Base-by-base conservation (phyloP, 805 yeast species). In the Naumovozyma castellii region DNA sequence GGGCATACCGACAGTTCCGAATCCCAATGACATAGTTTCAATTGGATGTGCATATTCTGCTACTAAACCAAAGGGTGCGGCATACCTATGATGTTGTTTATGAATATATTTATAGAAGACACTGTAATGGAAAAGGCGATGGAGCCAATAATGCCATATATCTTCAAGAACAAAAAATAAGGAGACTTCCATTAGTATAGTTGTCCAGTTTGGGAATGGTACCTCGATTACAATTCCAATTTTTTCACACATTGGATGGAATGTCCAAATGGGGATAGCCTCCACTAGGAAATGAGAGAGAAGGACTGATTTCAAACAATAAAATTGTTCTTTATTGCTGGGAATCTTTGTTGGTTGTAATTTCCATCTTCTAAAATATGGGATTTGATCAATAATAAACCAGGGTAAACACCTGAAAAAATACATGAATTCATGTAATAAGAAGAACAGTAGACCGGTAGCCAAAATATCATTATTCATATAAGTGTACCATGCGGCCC, bases 11-110 rank as follows among this genome's bases (percentile, higher is more conserved):
- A 90, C 95, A 32, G 98, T 90, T 47, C 98, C 98, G 48, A 85
- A 75, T 39, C 98, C 98, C 45, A 90, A 69, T 38, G 85, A 71
- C 68, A 84, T 75, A 27, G 90, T 95, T 67, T 90, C 98, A 25
- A 83, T 72, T 14, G 98, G 97, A 59, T 90, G 97, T 22, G 97
- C 97, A 61, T 90, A 90, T 68, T 90, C 98, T 36, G 97, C 97
- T 44, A 97, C 80, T 43, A 90, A 68, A 30, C 98, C 98, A 57
- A 90, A 90, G 34, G 98, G 98, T 34, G 97, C 97, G 16, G 97
- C 95, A 61, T 88, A 90, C 62, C 88, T 80, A 68, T 90, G 98
- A 66, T 90, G 98, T 71, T 87, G 95, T 68, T 90, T 90, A 72
- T 90, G 98, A 53, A 90, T 85, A 62, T 80, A 76, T 68, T 84